Percentiles rank a stretch among this genome's conserved stretches.
Conservation (phyloP, 1,284 basidiomycete genomes). For the Rhodotorula sp. region DNA sequence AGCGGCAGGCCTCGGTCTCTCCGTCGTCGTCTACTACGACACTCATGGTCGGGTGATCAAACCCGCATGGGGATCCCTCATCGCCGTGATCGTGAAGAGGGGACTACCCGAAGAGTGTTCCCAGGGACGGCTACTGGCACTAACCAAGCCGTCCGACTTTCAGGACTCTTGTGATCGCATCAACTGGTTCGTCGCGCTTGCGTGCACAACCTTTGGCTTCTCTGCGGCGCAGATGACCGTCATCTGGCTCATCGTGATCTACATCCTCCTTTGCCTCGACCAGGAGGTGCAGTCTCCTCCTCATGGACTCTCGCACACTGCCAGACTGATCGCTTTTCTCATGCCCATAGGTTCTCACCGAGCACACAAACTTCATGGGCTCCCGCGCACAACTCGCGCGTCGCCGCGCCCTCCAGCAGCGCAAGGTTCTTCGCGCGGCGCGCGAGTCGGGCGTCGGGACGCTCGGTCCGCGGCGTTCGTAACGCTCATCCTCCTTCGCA, state of each 20-base stretch:
- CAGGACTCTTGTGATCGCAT: conserved; percentile 50
- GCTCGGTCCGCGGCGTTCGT: background rate
- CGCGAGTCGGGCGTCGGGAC: conserved; percentile 6
- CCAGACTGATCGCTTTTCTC: background rate
- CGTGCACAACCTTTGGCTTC: conserved; percentile 52
- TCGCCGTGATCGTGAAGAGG: conserved; percentile 52
- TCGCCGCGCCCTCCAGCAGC: conserved; percentile 15
- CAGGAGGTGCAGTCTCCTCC: conserved; percentile 57
- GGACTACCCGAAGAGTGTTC: no score
- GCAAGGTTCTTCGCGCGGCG: conserved; percentile 12
- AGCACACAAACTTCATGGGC: conserved; percentile 35
- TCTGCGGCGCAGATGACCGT: conserved; percentile 47
- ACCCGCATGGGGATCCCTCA: conserved; percentile 52
- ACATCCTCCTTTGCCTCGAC: conserved; percentile 52
- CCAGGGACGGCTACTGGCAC: conserved; percentile 52
- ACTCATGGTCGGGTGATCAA: conserved; percentile 50
- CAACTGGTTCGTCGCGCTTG: conserved; percentile 50
- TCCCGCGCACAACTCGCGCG: conserved; percentile 34
- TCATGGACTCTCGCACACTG: background rate
- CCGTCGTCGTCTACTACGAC: conserved; percentile 49
- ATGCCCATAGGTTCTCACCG: conserved; percentile 26
- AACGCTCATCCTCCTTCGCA: conserved; percentile 7
- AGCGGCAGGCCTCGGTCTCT: conserved; percentile 33
- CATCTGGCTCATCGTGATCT: conserved; percentile 41
- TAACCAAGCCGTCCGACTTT: conserved; percentile 51